Conservation (phyloP, 2,329 filamentous ascomycete genomes). For the Penicillium sp. region DNA sequence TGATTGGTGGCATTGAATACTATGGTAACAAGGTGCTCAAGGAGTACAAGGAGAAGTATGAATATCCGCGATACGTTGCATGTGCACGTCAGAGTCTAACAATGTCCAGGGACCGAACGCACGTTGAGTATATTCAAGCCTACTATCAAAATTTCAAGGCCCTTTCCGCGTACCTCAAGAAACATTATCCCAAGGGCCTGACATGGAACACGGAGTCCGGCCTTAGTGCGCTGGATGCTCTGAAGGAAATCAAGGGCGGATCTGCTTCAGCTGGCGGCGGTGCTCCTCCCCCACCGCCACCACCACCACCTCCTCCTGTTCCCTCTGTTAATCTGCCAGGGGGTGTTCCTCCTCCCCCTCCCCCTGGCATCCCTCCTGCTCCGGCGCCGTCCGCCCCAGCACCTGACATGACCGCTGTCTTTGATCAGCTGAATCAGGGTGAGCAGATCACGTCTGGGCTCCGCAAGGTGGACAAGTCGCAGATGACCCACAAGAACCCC, state of each 20-base stretch:
- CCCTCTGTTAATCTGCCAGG: conserved; percentile 45
- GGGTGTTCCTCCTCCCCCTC: conserved; percentile 59
- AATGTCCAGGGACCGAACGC: conserved; percentile 60
- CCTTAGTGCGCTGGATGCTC: conserved; percentile 63
- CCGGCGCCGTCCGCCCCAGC: conserved; percentile 43
- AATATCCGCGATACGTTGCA: background rate
- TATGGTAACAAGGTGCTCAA: conserved; percentile 92
- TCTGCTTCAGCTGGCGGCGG: conserved; percentile 33
- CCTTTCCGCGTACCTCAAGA: conserved; percentile 75
- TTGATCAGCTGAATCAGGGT: conserved; percentile 85
- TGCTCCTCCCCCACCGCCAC: conserved; percentile 47
- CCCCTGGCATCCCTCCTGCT: conserved; percentile 56
- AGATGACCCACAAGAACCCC: conserved; percentile 99
- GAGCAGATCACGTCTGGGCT: conserved; percentile 80
- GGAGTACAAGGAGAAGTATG: conserved; percentile 76
- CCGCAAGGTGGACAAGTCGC: conserved; percentile 85
- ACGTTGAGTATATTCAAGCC: conserved; percentile 84
- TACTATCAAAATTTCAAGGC: conserved; percentile 88
- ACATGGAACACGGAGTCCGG: conserved; percentile 78
- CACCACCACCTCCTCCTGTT: conserved; percentile 46
- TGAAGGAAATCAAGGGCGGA: conserved; percentile 52
- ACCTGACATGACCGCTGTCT: conserved; percentile 76
- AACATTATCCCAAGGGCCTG: conserved; percentile 71
- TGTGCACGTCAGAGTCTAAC: conserved; percentile 14
- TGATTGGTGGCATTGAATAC: conserved; percentile 78